phyloP scores from a whole-genome alignment of 2,329 filamentous ascomycete species.

The Phaeoacremonium minimum region DNA sequence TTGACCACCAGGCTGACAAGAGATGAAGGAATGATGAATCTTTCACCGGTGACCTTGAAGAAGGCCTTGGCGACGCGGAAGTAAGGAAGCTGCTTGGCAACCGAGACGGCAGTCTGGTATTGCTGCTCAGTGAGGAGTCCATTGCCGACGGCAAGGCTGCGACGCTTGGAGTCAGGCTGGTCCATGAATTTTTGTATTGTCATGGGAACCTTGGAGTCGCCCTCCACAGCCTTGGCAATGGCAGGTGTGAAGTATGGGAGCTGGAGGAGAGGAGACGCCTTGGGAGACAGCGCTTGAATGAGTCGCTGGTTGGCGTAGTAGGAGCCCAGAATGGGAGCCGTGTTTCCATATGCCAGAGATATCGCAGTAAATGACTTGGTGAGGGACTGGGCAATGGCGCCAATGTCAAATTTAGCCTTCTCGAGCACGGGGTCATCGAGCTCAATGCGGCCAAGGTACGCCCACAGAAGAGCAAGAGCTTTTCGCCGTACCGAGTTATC shows the following conservation, averaged over 20 bases:
- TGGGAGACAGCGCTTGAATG: slow-evolving; percentile 83
- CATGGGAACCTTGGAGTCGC: slow-evolving; percentile 69
- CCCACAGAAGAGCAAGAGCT: slow-evolving; percentile 86
- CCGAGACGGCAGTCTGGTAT: slow-evolving; percentile 69
- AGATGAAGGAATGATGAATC: slow-evolving; percentile 84
- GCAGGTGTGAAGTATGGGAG: slow-evolving; percentile 78
- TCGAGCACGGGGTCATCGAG: slow-evolving; percentile 74
- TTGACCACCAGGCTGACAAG: slow-evolving; percentile 94
- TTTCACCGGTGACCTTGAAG: slow-evolving; percentile 97
- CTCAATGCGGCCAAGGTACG: slow-evolving; percentile 85
- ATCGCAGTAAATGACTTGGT: slow-evolving; percentile 87
- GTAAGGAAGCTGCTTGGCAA: slow-evolving; percentile 80
- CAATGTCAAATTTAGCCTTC: slow-evolving; percentile 83
- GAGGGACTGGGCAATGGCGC: slow-evolving; percentile 78
- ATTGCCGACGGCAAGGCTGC: slow-evolving; percentile 64
- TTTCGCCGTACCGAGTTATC: slow-evolving; percentile 81
- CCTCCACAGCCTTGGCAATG: slow-evolving; percentile 64
- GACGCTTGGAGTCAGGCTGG: slow-evolving; percentile 69
- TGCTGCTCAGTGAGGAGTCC: slow-evolving; percentile 69
- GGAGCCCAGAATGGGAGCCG: slow-evolving; percentile 74
- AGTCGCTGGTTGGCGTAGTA: slow-evolving; percentile 81
- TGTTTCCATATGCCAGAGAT: slow-evolving; percentile 80
- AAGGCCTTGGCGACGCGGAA: slow-evolving; percentile 87
- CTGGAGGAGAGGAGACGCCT: slow-evolving; percentile 83
- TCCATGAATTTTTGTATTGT: slow-evolving; percentile 87